Base-by-base conservation (phyloP, 177 flowering plant species). In the Vitis hybrid region DNA sequence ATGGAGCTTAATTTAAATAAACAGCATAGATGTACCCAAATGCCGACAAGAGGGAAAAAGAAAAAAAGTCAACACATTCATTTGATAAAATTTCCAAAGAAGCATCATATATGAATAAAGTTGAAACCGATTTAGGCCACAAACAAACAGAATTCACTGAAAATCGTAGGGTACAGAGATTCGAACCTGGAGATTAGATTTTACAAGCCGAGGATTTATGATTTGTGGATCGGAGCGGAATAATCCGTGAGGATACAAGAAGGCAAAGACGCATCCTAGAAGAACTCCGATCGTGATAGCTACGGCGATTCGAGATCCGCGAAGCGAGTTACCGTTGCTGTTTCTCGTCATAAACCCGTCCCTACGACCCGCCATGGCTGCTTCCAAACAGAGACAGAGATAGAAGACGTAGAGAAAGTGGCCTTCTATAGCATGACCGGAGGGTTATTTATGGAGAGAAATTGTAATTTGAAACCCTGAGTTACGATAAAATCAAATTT, bases 221-320 rank as follows among this genome's bases (percentile, higher is more conserved):
- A 50, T 27, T 1, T 70, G 64, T 21, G 65, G 73, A 74, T 68
- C 55, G 32, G 83, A 52, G 70, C 30, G 69, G 72, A 90, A 81
- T 70, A 92, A 68, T 10, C 97, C 94, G 52, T 83, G 71, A 15
- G 97, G 94, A 40, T 61, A 90, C 11, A 84, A 65, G 70, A 89
- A 80, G 6, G 97, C 97, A 57, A 81, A 85, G 71, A 85, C 69
- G 79, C 91, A 88, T 18, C 97, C 97, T 4, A 86, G 62, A n/a
- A 87, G 69, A 56, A 91, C 72, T 5, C 97, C 97, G 61, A 87
- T 78, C 12, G 70, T 71, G 52, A 91, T 72, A 21, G 97, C 92
- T 6, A 70, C 67, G 5, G 75, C 80, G 21, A 89, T 82, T 73
- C 84, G 80, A 19, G 93, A 89, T 74, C 89, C 80, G 18, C 86